These are phyloP conservation scores for Fusarium pininemorale DNA, from an alignment of 2,329 filamentous ascomycete genomes.

Conservation along the genomic window DNA sequence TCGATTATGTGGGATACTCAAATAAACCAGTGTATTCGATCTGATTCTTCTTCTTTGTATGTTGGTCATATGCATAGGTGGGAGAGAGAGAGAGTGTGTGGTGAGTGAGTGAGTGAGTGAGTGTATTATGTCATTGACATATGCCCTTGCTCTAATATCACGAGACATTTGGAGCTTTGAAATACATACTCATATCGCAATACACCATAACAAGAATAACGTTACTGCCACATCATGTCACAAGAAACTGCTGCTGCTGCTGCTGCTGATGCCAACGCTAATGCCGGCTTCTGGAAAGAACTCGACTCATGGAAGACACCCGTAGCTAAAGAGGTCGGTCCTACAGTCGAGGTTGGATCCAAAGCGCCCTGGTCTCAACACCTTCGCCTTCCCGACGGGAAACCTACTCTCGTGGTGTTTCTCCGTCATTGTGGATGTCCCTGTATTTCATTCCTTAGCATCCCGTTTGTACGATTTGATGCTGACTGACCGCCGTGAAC, in stretches of 20 bases:
- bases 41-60: not conserved
- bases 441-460: conserved; percentile 55
- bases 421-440: conserved; percentile 79
- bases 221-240: conserved; percentile 16
- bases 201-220: not conserved
- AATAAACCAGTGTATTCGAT: not conserved
- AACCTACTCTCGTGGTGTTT: conserved; percentile 71
- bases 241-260: conserved; percentile 3
- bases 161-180: conserved; percentile 9
- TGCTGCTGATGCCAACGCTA: not conserved
- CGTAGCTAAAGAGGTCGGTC: conserved; percentile 53
- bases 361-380: conserved; percentile 64
- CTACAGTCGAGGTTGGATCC: conserved; percentile 61
- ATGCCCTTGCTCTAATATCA: conserved; percentile 1
- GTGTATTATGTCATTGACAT: conserved; percentile 32
- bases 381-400: conserved; percentile 62
- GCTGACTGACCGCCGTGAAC: not conserved
- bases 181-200: not conserved
- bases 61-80: not conserved
- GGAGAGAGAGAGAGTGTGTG: not conserved
- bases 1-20: not conserved
- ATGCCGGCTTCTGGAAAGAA: conserved; percentile 48
- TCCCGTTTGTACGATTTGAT: not conserved
- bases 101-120: not conserved
- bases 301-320: conserved; percentile 54